Conservation (phyloP, 1,284 basidiomycete species). For the Paramarasmius palmivorus region DNA sequence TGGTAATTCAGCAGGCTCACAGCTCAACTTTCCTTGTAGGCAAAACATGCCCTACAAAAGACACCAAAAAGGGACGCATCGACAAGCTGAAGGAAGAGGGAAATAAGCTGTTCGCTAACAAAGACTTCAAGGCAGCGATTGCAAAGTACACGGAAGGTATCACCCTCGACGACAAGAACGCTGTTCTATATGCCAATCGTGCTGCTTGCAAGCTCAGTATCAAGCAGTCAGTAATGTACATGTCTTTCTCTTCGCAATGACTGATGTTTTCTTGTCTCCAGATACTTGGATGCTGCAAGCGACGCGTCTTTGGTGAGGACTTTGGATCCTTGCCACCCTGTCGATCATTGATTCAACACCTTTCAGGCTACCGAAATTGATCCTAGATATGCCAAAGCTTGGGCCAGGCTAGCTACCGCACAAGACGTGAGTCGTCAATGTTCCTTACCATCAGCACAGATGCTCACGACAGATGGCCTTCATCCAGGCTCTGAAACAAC, state of each 20-base stretch:
- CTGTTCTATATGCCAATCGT: conserved; percentile 36
- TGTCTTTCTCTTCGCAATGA: neutral
- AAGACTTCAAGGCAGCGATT: conserved; percentile 30
- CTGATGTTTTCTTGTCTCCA: neutral
- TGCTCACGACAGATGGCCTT: neutral
- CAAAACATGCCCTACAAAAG: too few species aligned
- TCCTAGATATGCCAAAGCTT: neutral
- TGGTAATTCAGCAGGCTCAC: too few species aligned
- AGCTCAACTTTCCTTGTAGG: too few species aligned
- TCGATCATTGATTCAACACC: too few species aligned
- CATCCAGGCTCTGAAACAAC: neutral
- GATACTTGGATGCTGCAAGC: neutral
- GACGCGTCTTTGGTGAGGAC: neutral
- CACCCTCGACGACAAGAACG: conserved; percentile 27
- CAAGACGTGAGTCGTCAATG: neutral
- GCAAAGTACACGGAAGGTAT: conserved; percentile 36
- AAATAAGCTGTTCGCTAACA: conserved; percentile 31
- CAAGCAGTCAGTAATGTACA: neutral
- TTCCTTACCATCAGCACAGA: neutral
- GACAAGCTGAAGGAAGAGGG: conserved; percentile 33
- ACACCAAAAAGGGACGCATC: too few species aligned
- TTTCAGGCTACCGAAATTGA: conserved; percentile 2
- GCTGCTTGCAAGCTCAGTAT: conserved; percentile 28
- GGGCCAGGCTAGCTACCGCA: neutral
- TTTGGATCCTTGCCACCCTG: too few species aligned